phyloP scores from a whole-genome alignment of 176 grass and related monocot species.

The Aegilops bicornis region DNA sequence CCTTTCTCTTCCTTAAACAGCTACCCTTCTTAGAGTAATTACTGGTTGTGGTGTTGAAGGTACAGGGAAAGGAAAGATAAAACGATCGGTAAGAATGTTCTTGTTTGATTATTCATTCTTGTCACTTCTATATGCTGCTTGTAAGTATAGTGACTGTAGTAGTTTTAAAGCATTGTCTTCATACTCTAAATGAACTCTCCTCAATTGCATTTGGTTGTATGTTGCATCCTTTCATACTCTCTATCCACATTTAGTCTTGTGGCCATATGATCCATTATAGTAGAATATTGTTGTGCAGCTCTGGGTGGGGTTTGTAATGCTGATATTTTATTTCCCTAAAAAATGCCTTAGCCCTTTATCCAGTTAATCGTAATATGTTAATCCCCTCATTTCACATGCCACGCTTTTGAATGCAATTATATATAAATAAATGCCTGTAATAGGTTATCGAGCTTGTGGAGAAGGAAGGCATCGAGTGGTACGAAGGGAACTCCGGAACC shows the following conservation, averaged over 20 bases:
- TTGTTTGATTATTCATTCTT: neutral
- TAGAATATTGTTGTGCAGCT: neutral
- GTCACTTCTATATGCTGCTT: neutral
- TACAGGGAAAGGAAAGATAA: constrained; percentile 88
- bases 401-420: neutral
- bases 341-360: neutral
- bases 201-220: neutral
- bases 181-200: neutral
- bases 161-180: neutral
- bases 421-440: neutral
- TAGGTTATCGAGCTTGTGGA: constrained; percentile 68
- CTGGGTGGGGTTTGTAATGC: neutral
- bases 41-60: constrained; percentile 81
- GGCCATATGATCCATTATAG: neutral
- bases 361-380: neutral
- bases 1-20: constrained; percentile 38
- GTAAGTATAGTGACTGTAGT: constrained; percentile 9
- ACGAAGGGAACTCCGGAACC: constrained; percentile 81
- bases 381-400: neutral
- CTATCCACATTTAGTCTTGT: neutral
- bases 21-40: constrained; percentile 76
- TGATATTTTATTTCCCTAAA: neutral
- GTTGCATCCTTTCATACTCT: neutral
- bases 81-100: constrained; percentile 57
- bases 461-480: constrained; percentile 64